phyloP scores from a whole-genome alignment of 352 stramenopile species.

The Phytopythium chamaehyphon region DNA sequence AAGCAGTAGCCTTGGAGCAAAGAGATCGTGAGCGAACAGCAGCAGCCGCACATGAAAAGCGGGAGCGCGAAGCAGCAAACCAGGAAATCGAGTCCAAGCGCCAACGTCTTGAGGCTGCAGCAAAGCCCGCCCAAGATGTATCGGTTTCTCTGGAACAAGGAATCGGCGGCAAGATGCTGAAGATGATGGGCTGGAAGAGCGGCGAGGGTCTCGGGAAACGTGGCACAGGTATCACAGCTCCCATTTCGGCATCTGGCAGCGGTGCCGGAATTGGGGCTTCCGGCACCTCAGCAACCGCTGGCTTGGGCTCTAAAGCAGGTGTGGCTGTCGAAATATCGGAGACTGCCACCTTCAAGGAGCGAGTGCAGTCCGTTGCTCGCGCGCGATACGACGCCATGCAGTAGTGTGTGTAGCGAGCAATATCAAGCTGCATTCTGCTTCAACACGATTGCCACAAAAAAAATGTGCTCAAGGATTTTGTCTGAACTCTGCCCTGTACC shows the following conservation, averaged over 20 bases:
- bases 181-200: slow-evolving; percentile 87
- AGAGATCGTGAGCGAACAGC: slow-evolving; percentile 52
- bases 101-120: not conserved
- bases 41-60: slow-evolving; percentile 4
- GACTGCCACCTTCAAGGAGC: slow-evolving; percentile 55
- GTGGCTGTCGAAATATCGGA: slow-evolving; percentile 41
- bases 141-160: slow-evolving; percentile 38
- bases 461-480: not conserved
- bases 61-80: not conserved
- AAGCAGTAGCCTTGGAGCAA: slow-evolving; percentile 51
- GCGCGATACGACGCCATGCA: slow-evolving; percentile 46
- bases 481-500: no score
- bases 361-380: slow-evolving; percentile 51
- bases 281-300: slow-evolving; percentile 37
- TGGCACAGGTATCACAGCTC: slow-evolving; percentile 70
- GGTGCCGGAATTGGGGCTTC: not conserved
- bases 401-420: not conserved
- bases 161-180: slow-evolving; percentile 83
- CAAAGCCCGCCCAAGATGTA: slow-evolving; percentile 8
- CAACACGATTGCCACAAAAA: not conserved
- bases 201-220: slow-evolving; percentile 79
- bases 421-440: not conserved
- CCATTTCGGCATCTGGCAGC: slow-evolving; percentile 43
- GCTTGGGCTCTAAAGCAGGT: slow-evolving; percentile 39
- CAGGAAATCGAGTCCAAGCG: slow-evolving; percentile 8